Percentiles rank a stretch among this genome's conserved stretches.
phyloP scores from a whole-genome alignment of 2,329 filamentous ascomycete genomes.

The Calonectria pauciramosa region DNA sequence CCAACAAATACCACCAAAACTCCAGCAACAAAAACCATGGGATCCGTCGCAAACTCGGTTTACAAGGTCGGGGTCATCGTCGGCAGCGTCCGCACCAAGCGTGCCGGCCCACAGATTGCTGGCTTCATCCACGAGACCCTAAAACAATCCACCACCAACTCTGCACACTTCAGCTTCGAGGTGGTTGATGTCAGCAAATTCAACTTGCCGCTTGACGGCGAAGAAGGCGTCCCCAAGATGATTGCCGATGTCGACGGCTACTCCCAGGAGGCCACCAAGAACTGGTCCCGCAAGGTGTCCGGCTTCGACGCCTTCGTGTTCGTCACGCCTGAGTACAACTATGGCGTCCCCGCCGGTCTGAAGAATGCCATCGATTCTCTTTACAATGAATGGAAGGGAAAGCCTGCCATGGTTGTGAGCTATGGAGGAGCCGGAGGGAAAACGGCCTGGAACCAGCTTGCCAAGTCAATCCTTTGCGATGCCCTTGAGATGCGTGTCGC shows the following conservation, averaged over 20 bases:
- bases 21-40: neutral
- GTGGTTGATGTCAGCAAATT: neutral
- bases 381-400: conserved; percentile 42
- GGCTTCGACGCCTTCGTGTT: conserved; percentile 61
- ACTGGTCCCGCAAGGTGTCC: conserved; percentile 49
- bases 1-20: neutral
- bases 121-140: neutral
- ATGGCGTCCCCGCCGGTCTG: conserved; percentile 63
- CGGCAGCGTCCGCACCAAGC: neutral
- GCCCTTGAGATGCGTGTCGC: neutral
- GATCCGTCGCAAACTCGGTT: neutral
- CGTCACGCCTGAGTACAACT: conserved; percentile 69
- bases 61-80: neutral
- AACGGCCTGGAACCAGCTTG: neutral
- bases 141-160: neutral
- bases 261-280: neutral
- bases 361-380: conserved; percentile 77
- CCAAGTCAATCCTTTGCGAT: neutral
- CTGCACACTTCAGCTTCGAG: neutral
- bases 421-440: conserved; percentile 1
- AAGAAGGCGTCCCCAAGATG: neutral
- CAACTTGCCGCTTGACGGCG: neutral
- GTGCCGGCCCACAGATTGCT: neutral
- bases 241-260: neutral
- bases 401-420: conserved; percentile 22